Percentiles rank a stretch among this genome's conserved stretches.
Conservation (phyloP, 441 rosid species). For the Cnidoscolus chayamansa region DNA sequence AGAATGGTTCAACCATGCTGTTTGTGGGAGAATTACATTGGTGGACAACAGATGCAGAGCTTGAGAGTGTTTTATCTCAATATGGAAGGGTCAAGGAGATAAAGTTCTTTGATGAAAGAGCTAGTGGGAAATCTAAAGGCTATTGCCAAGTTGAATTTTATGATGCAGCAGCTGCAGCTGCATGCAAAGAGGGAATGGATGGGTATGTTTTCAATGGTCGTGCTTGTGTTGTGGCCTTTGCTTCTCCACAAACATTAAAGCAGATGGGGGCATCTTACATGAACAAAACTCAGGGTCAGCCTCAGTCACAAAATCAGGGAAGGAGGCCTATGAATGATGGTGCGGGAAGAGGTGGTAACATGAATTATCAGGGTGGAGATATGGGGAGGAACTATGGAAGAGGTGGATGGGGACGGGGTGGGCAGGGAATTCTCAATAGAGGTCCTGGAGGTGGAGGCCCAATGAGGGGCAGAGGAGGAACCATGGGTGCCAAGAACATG, state of each 20-base stretch:
- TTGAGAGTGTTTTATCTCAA: constrained; percentile 71
- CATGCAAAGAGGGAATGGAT: constrained; percentile 94
- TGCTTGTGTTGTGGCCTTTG: constrained; percentile 93
- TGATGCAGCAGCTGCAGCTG: constrained; percentile 61
- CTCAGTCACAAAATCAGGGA: constrained; percentile 57
- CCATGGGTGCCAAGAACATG: constrained; percentile 65
- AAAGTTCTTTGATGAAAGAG: constrained; percentile 87
- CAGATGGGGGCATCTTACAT: constrained; percentile 79
- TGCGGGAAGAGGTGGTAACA: constrained; percentile 58
- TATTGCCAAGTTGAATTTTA: constrained; percentile 90
- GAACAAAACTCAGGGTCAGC: constrained; percentile 60
- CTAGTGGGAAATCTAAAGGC: constrained; percentile 93
- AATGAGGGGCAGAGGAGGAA: constrained; percentile 65
- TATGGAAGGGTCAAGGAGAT: constrained; percentile 87
- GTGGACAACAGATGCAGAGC: constrained; percentile 99
- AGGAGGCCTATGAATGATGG: constrained; percentile 70
- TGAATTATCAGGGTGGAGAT: constrained; percentile 79
- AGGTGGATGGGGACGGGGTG: constrained; percentile 89
- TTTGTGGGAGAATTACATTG: constrained; percentile 94
- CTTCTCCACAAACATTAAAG: constrained; percentile 79
- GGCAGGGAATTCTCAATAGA: constrained; percentile 65
- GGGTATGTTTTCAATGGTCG: constrained; percentile 77
- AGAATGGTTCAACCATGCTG: constrained; percentile 77
- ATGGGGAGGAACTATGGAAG: constrained; percentile 76
- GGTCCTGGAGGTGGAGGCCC: constrained; percentile 74